Conservation (phyloP, 2,329 filamentous ascomycete species). For the Colletotrichum tropicicola region DNA sequence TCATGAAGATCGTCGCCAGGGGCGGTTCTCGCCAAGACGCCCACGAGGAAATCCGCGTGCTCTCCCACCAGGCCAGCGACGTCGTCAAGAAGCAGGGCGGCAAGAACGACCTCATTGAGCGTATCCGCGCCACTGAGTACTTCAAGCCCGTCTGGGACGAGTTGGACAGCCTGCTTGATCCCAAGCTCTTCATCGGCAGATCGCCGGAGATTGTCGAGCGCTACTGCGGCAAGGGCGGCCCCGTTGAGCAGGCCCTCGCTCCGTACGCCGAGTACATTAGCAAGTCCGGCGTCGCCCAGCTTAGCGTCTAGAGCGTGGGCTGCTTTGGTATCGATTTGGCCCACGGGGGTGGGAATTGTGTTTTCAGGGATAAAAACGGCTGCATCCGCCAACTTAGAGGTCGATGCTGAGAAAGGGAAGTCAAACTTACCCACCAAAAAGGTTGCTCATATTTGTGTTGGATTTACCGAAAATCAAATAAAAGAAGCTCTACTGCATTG, state of each 20-base stretch:
- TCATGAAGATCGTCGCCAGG: slow-evolving; percentile 79
- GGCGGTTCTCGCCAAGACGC: slow-evolving; percentile 81
- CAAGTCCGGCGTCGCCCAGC: slow-evolving; percentile 43
- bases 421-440: too few relatives aligned
- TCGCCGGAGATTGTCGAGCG: slow-evolving; percentile 54
- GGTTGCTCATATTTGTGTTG: too few relatives aligned
- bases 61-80: slow-evolving; percentile 78
- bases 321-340: neutral
- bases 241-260: slow-evolving; percentile 47
- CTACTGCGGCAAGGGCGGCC: slow-evolving; percentile 50
- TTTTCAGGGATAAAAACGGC: too few relatives aligned
- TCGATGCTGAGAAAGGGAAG: too few relatives aligned
- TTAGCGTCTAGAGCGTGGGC: slow-evolving; percentile 44
- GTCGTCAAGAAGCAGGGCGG: slow-evolving; percentile 63
- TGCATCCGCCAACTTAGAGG: too few relatives aligned
- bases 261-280: slow-evolving; percentile 48
- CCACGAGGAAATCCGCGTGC: slow-evolving; percentile 86
- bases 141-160: slow-evolving; percentile 78
- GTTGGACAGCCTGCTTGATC: slow-evolving; percentile 73
- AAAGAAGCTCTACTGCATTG: too few relatives aligned
- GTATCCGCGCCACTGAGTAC: slow-evolving; percentile 77
- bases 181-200: slow-evolving; percentile 61
- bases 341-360: neutral
- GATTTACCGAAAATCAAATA: too few relatives aligned
- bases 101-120: slow-evolving; percentile 58